Base-by-base conservation (phyloP, 2,329 filamentous ascomycete species). In the Kalaharituber pfeilii region DNA sequence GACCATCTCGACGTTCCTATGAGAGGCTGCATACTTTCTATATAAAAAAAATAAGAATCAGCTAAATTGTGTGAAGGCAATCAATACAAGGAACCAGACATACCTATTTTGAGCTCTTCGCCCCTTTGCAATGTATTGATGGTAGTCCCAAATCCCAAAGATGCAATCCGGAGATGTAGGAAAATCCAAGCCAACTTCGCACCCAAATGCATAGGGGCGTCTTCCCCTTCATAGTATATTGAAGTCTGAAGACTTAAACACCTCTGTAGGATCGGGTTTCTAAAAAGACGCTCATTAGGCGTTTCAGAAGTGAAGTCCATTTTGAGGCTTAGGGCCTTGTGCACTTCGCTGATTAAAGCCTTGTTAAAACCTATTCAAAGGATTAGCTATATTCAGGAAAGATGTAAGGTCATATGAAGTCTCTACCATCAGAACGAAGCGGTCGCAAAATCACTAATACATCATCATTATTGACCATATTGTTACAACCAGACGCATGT, bases 281-380 rank as follows among this genome's bases (percentile, higher is more conserved):
- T 74, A 59, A 91, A 76, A 29, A 94, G 71, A 56, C 80, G 74
- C 65, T 89, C 81, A 61, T 83, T 78, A 45, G 78, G 75, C 1
- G 78, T 71, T 57, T 94, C 85, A 50, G 84, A 77, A 0, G 86
- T 83, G 65, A 88, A 93, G 68, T 96, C 89, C 49, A 88, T 78
- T 50, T 81, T 79, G 27, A 85, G 74, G 58, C 81, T 82, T 51
- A 88, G 71, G 55, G 84, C 78, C 39, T 77, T 74, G 52, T 85
- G 79, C 11, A 87, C 71, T 59, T 84, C 80, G 2, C 39, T 72
- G 74, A 52, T 84, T 70, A 72, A 81, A 80, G 55, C 80, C 73
- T 42, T 74, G 72, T 52, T 78, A 71, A 59, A 64, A 20, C 54
- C 56, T 56, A 49, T 33, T 56, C 27, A n/a, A 50, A 15, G 25